These are phyloP conservation scores for Trametes coccinea DNA, from an alignment of 768 basidiomycete species.

Conservation along the genomic window DNA sequence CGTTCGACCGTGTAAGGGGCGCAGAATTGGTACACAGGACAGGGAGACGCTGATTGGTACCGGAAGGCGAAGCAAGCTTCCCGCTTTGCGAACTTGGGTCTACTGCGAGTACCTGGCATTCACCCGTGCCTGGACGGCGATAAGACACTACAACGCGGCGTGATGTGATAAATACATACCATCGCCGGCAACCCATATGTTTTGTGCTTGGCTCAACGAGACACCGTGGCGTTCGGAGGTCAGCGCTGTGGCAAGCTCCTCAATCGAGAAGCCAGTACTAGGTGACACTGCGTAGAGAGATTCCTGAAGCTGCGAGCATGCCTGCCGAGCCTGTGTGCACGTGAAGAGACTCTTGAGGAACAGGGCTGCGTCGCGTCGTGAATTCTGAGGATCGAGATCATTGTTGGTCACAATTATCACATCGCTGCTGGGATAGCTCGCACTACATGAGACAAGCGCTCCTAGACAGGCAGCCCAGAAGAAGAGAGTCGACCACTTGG, in stretches of 20 bases:
- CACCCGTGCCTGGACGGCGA: background rate
- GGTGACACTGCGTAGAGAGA: constrained; percentile 2
- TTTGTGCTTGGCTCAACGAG: background rate
- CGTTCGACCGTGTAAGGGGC: constrained; percentile 14
- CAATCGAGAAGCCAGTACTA: background rate
- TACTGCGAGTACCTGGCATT: background rate
- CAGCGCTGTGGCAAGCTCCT: background rate
- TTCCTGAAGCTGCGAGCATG: constrained; percentile 7
- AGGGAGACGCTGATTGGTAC: background rate
- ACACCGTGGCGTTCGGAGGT: constrained; percentile 7
- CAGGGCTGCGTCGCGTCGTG: background rate
- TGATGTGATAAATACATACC: background rate
- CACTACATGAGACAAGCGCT: background rate
- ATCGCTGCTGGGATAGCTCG: constrained; percentile 4
- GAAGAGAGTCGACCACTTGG: background rate
- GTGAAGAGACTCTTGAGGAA: background rate
- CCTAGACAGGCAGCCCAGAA: background rate
- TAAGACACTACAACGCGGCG: background rate
- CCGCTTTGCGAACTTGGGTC: background rate
- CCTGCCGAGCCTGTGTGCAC: background rate
- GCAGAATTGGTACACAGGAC: constrained; percentile 18
- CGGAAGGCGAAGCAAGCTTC: background rate
- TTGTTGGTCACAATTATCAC: constrained; percentile 12
- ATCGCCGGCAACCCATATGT: background rate
- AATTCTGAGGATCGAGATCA: constrained; percentile 10